phyloP scores from a whole-genome alignment of 163 green algal species.

The Chlorella variabilis region DNA sequence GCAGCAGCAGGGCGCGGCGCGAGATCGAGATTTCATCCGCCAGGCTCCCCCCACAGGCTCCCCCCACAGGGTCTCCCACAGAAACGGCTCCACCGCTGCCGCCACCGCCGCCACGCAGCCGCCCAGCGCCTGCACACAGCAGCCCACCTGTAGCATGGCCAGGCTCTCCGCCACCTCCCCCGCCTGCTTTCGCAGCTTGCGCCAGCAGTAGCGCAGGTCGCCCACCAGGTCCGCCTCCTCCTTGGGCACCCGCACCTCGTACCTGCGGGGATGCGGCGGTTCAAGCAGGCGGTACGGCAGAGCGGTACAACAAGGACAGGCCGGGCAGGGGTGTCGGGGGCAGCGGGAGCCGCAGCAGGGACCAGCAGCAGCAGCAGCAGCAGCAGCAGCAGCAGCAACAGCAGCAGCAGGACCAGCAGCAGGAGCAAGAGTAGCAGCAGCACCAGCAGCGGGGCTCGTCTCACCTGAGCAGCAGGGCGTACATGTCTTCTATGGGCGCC shows the following conservation, averaged over 20 bases:
- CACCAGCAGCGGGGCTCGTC: not conserved
- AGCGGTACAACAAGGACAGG: not conserved
- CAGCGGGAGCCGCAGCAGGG: not conserved
- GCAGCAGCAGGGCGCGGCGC: too few species aligned
- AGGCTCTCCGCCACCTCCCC: conserved; percentile 87
- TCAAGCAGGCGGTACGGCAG: not conserved
- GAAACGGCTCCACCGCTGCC: too few species aligned
- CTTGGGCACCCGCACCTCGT: conserved; percentile 86
- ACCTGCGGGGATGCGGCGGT: not conserved
- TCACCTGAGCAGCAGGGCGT: conserved; percentile 76
- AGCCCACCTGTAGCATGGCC: conserved; percentile 75
- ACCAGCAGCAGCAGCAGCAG: not conserved
- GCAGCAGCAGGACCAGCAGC: not conserved
- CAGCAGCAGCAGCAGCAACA: not conserved
- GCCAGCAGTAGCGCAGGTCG: conserved; percentile 92
- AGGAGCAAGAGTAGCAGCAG: not conserved
- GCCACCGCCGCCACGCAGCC: too few species aligned
- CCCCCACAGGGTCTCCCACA: too few species aligned
- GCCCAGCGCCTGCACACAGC: not conserved
- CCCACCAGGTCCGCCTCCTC: conserved; percentile 91
- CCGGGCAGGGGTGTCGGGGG: not conserved
- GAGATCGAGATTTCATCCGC: too few species aligned
- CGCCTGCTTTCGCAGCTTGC: conserved; percentile 88
- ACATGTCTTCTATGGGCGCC: conserved; percentile 92
- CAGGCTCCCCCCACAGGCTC: too few species aligned